Conservation (phyloP, 2,329 filamentous ascomycete species). For the Claviceps sp. region DNA sequence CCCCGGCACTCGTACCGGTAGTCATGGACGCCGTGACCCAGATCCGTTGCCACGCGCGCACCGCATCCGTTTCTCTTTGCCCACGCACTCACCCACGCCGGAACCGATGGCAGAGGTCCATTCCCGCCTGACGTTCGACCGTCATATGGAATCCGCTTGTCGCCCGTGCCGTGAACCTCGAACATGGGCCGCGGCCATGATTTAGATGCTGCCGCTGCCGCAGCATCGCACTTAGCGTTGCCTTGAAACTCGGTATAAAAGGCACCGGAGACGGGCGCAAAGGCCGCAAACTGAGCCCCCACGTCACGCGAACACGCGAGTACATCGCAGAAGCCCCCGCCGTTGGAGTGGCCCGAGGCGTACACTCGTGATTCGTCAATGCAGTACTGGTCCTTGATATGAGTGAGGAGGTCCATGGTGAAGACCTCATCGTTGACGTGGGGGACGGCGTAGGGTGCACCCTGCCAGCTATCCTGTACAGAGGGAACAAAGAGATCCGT, state of each 20-base stretch:
- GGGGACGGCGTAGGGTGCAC: conserved; percentile 20
- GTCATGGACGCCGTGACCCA: conserved; percentile 7
- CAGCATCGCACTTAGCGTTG: conserved; percentile 18
- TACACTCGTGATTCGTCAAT: conserved; percentile 28
- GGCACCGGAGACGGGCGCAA: conserved; percentile 27
- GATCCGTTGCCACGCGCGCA: neutral
- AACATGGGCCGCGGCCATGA: conserved; percentile 31
- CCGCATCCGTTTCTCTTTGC: conserved; percentile 13
- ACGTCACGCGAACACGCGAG: conserved; percentile 26
- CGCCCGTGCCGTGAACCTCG: conserved; percentile 35
- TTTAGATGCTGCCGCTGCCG: conserved; percentile 9
- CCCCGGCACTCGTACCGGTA: conserved; percentile 8
- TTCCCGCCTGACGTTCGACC: conserved; percentile 25
- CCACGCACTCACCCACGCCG: conserved; percentile 26
- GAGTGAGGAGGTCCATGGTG: conserved; percentile 27
- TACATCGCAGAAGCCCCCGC: conserved; percentile 28
- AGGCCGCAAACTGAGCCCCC: conserved; percentile 25
- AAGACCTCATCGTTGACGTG: conserved; percentile 27
- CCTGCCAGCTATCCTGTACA: conserved; percentile 26
- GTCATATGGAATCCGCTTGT: conserved; percentile 30
- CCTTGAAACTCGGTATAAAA: conserved; percentile 25
- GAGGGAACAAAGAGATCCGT: neutral
- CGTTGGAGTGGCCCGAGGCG: conserved; percentile 30
- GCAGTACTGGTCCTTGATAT: conserved; percentile 24
- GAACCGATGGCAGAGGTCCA: conserved; percentile 30